Conservation (phyloP, 2,329 filamentous ascomycete genomes). For the Ceratocystis cubensis region DNA sequence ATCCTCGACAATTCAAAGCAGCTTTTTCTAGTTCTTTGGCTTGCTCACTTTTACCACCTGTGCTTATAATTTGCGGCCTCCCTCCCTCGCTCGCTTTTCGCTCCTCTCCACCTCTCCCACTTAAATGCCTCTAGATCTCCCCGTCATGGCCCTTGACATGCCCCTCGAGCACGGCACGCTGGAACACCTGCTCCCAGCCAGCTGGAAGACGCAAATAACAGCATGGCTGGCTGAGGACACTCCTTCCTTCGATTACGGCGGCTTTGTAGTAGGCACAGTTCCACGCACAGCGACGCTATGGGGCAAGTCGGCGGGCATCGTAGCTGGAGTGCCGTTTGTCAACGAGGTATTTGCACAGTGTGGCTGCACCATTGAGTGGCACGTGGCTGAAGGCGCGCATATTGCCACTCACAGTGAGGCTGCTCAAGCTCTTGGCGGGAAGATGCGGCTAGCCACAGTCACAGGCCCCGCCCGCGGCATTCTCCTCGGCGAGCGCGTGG, state of each 20-base stretch:
- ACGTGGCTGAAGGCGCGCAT: conserved; percentile 58
- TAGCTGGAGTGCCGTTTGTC: conserved; percentile 91
- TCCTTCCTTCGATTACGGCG: conserved; percentile 91
- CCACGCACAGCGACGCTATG: conserved; percentile 52
- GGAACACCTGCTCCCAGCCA: conserved; percentile 65
- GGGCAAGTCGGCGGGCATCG: conserved; percentile 60
- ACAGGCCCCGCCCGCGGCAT: conserved; percentile 66
- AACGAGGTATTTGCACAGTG: conserved; percentile 84
- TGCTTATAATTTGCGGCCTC: too few species aligned
- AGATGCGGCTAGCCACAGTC: conserved; percentile 63
- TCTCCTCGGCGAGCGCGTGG: conserved; percentile 85
- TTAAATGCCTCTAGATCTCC: conserved; percentile 17
- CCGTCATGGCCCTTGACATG: conserved; percentile 19
- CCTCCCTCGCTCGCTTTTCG: background rate
- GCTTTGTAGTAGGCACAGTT: conserved; percentile 78
- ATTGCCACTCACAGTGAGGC: conserved; percentile 49
- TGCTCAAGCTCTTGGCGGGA: conserved; percentile 29
- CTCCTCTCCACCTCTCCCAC: background rate
- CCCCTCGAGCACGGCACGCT: conserved; percentile 32
- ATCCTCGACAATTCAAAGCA: background rate
- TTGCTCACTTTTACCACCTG: too few species aligned
- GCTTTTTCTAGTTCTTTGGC: too few species aligned
- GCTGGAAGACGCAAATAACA: conserved; percentile 69
- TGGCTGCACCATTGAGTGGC: conserved; percentile 86
- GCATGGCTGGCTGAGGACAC: conserved; percentile 93